These are phyloP conservation scores for Coemansia reversa DNA, from an alignment of 192 early-diverging fungal species.

Conservation along the genomic window DNA sequence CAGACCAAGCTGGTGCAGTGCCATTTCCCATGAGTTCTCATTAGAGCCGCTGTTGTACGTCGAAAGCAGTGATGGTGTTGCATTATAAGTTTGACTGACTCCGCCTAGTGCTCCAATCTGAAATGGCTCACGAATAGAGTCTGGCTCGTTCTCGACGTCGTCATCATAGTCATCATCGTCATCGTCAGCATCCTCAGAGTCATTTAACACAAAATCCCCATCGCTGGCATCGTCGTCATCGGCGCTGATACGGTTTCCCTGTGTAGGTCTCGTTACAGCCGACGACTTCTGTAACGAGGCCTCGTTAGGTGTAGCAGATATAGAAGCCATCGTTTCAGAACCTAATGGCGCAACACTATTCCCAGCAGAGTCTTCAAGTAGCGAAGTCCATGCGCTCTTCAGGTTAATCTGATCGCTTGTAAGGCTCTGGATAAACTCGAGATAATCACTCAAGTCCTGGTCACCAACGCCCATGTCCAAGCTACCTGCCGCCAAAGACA, in stretches of 20 bases:
- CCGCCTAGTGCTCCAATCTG: background rate
- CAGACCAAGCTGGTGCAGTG: conserved; percentile 38
- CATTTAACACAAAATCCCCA: conserved; percentile 49
- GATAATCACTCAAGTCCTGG: conserved; percentile 42
- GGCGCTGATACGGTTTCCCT: background rate
- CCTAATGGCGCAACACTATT: conserved; percentile 1
- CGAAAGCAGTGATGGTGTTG: background rate
- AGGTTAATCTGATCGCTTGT: conserved; percentile 24
- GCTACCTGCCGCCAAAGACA: background rate
- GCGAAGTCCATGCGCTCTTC: conserved; percentile 28
- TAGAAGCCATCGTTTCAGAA: background rate
- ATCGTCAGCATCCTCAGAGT: conserved; percentile 36
- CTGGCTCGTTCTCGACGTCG: conserved; percentile 21
- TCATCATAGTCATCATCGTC: conserved; percentile 44
- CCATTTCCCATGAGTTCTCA: conserved; percentile 28
- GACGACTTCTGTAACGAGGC: background rate
- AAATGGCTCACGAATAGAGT: background rate
- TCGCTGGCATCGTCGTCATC: conserved; percentile 52
- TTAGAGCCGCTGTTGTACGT: background rate
- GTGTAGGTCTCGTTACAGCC: background rate
- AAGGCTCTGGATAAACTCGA: conserved; percentile 47
- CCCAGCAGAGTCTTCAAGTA: conserved; percentile 23
- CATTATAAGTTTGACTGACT: background rate
- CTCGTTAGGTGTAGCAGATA: background rate
- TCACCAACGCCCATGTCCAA: conserved; percentile 21